phyloP scores from a whole-genome alignment of 345 rosid species.

The Syzygium oleosum region DNA sequence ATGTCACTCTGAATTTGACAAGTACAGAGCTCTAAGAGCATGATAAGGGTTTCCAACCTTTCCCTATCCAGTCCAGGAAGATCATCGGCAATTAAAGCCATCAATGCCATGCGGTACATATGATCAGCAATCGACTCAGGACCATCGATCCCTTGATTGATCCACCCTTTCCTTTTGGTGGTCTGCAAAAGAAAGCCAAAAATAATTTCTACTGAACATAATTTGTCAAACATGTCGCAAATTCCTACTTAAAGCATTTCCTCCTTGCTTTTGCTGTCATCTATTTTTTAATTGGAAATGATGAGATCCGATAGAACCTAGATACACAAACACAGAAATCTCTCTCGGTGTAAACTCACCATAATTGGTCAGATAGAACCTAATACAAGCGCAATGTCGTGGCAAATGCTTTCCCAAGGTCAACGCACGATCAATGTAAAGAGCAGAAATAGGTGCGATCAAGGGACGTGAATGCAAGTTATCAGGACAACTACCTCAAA shows the following conservation, averaged over 20 bases:
- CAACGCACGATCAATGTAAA: background rate
- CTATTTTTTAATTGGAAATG: background rate
- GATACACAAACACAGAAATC: background rate
- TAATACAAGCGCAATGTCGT: background rate
- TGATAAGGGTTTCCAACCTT: constrained; percentile 20
- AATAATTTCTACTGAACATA: background rate
- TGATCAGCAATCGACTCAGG: constrained; percentile 94
- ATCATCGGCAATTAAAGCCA: constrained; percentile 78
- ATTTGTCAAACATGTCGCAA: background rate
- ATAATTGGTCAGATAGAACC: background rate
- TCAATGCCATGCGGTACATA: constrained; percentile 91
- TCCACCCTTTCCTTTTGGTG: constrained; percentile 94
- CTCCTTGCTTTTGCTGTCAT: background rate
- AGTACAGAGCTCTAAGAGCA: background rate
- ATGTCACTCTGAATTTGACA: background rate
- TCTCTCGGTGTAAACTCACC: background rate
- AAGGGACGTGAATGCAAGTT: background rate
- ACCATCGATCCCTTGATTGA: constrained; percentile 69
- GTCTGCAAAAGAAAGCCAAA: constrained; percentile 27
- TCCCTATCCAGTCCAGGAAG: constrained; percentile 76
- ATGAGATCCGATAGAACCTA: background rate
- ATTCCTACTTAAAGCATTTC: background rate
- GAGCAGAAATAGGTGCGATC: background rate
- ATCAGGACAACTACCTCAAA: background rate
- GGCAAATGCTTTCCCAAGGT: background rate